Evolutionary conservation across 192 early-diverging fungal species (phyloP).

Genomic region (Linnemannia hyalina): DNA sequence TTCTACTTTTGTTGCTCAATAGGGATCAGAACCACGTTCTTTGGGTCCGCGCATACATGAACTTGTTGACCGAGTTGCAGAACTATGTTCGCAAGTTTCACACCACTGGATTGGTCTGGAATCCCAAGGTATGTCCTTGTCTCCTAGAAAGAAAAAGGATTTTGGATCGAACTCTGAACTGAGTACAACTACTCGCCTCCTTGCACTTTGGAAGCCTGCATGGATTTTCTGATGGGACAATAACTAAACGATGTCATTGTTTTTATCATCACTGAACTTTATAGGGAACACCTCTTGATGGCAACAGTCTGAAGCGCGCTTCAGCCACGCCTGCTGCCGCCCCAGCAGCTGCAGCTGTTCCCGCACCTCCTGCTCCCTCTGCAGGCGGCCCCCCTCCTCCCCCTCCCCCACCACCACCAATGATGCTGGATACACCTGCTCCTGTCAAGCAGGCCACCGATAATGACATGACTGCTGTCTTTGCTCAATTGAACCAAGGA

Average conservation of each 20-base stretch:
- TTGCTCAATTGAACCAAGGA: slow-evolving; percentile 91
- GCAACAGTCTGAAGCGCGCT: slow-evolving; percentile 45
- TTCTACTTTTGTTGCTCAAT: slow-evolving; percentile 2
- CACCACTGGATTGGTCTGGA: slow-evolving; percentile 93
- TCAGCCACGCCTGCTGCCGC: slow-evolving; percentile 58
- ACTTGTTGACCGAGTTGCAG: slow-evolving; percentile 80
- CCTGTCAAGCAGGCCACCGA: slow-evolving; percentile 28
- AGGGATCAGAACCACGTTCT: slow-evolving; percentile 86
- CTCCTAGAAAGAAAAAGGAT: slow-evolving; percentile 4
- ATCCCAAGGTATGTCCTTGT: slow-evolving; percentile 68
- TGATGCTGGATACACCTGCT: slow-evolving; percentile 17
- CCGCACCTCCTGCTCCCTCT: slow-evolving; percentile 52
- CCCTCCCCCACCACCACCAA: slow-evolving; percentile 72
- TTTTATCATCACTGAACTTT: slow-evolving; percentile 13
- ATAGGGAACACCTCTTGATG: slow-evolving; percentile 37
- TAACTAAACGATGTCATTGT: not conserved
- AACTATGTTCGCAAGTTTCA: slow-evolving; percentile 91
- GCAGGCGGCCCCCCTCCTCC: slow-evolving; percentile 70
- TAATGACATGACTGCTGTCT: slow-evolving; percentile 72
- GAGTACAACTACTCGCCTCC: not conserved
- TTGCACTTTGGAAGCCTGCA: not conserved
- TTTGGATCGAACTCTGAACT: not conserved
- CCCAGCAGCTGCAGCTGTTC: slow-evolving; percentile 52
- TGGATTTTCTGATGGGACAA: not conserved
- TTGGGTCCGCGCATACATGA: slow-evolving; percentile 84